Percentiles rank a stretch among this genome's conserved stretches.
phyloP scores from a whole-genome alignment of 306 rosid genomes.

The Cucumis hystrix region DNA sequence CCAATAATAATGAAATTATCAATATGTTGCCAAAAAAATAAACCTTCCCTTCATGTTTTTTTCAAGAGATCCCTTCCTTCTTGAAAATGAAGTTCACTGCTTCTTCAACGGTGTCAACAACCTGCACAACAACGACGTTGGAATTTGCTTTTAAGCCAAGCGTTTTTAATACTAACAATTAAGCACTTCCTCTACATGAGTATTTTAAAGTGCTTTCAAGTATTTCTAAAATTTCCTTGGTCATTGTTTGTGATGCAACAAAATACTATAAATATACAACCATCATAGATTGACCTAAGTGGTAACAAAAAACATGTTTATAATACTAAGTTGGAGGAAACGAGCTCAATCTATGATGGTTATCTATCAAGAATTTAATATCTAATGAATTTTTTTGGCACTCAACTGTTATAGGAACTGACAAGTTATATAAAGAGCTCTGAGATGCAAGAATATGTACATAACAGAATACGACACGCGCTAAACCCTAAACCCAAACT shows the following conservation, averaged over 20 bases:
- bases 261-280: background rate
- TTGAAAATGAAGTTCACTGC: slow-evolving; percentile 24
- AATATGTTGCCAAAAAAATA: background rate
- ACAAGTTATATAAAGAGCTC: no score
- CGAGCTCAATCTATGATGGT: no score
- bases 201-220: background rate
- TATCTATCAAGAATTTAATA: no score
- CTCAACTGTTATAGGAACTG: no score
- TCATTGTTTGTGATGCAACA: background rate
- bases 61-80: slow-evolving; percentile 14
- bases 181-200: no score
- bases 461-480: background rate
- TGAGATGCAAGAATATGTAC: no score
- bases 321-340: no score
- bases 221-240: background rate
- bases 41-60: background rate
- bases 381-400: no score
- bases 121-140: slow-evolving; percentile 5
- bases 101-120: slow-evolving; percentile 25
- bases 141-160: background rate
- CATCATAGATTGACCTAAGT: no score
- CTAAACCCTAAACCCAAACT: background rate
- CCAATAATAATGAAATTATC: background rate
- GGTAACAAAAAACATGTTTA: no score
- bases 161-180: background rate